A percentile compares a stretch with the other conserved stretches of the same genome.
Conservation (phyloP, 2,329 filamentous ascomycete genomes). For the Emericellopsis atlantica region DNA sequence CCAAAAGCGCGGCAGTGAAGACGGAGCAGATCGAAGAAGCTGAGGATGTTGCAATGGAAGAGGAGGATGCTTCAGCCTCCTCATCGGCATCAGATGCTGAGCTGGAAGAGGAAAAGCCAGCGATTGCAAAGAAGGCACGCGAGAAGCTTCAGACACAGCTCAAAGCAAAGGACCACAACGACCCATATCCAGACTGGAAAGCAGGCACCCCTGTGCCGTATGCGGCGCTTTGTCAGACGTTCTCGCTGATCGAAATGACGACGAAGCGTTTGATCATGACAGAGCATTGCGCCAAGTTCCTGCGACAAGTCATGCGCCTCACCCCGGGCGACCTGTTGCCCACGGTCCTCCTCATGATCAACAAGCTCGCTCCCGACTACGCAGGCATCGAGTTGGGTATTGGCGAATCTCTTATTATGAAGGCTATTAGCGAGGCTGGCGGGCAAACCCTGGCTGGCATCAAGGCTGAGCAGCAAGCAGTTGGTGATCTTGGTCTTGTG, state of each 20-base stretch:
- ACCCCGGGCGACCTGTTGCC: slow-evolving; percentile 80
- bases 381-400: slow-evolving; percentile 96
- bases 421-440: slow-evolving; percentile 89
- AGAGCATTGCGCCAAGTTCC: slow-evolving; percentile 78
- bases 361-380: slow-evolving; percentile 94
- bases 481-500: slow-evolving; percentile 87
- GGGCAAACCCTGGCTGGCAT: slow-evolving; percentile 80
- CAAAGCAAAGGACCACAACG: slow-evolving; percentile 47
- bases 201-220: slow-evolving; percentile 82
- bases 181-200: slow-evolving; percentile 94
- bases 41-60: slow-evolving; percentile 14
- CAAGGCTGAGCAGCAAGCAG: slow-evolving; percentile 91
- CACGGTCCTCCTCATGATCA: slow-evolving; percentile 90
- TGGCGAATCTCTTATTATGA: slow-evolving; percentile 97
- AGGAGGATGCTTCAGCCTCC: slow-evolving; percentile 29
- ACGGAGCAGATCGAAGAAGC: slow-evolving; percentile 9
- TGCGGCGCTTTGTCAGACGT: slow-evolving; percentile 85
- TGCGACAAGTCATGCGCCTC: slow-evolving; percentile 85
- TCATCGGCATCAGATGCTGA: slow-evolving; percentile 26
- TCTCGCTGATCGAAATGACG: slow-evolving; percentile 89
- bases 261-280: slow-evolving; percentile 82
- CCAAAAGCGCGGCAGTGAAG: slow-evolving; percentile 3
- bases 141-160: slow-evolving; percentile 70
- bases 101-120: slow-evolving; percentile 53
- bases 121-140: slow-evolving; percentile 59